Evolutionary conservation across 2,329 filamentous ascomycete genomes (phyloP).

Genomic region (Orbilia blumenaviensis): DNA sequence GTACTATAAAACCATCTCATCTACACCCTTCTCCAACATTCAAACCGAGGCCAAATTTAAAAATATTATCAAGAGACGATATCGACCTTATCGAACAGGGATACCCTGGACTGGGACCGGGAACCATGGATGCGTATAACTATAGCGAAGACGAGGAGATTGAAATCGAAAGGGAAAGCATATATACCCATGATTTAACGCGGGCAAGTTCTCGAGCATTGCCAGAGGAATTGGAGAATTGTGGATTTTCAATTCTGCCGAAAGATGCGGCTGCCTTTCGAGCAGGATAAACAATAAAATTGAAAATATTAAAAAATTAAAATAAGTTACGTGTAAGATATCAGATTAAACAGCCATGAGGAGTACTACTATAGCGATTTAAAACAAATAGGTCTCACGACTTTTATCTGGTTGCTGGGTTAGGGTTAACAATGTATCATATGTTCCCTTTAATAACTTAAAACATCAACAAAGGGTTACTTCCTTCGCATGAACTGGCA

Average conservation of each 20-base stretch:
- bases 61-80: conserved; percentile 38
- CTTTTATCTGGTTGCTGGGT: not conserved
- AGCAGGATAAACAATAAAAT: not conserved
- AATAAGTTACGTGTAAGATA: too few relatives aligned
- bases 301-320: not conserved
- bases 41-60: not conserved
- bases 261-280: not conserved
- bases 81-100: conserved; percentile 36
- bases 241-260: conserved; percentile 7
- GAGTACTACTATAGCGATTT: too few relatives aligned
- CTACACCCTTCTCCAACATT: conserved; percentile 6
- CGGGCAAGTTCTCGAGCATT: conserved; percentile 36
- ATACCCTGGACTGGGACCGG: not conserved
- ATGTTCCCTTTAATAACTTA: too few relatives aligned
- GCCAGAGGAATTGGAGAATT: conserved; percentile 29
- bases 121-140: conserved; percentile 2
- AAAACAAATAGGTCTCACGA: not conserved
- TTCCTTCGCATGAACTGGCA: too few relatives aligned
- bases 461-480: too few relatives aligned
- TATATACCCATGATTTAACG: conserved; percentile 40
- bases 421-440: not conserved
- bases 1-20: not conserved
- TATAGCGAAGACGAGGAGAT: conserved; percentile 1
- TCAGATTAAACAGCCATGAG: too few relatives aligned
- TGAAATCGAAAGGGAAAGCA: conserved; percentile 22